phyloP scores from a whole-genome alignment of 2,329 filamentous ascomycete genomes.

The Aureobasidium melanogenum region DNA sequence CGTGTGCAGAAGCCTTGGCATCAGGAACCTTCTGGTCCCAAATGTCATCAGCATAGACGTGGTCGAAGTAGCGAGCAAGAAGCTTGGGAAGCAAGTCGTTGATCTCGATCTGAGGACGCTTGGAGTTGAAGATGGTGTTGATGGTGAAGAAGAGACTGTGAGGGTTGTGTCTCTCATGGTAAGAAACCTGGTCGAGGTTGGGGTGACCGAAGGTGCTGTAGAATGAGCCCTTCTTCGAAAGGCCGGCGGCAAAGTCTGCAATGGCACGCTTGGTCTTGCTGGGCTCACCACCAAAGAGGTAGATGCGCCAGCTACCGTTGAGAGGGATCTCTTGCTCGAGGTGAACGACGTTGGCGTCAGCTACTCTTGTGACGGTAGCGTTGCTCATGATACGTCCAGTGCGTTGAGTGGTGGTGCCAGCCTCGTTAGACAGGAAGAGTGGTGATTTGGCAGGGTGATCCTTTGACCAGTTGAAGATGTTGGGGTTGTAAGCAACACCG shows the following conservation, averaged over 20 bases:
- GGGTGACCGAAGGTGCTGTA: constrained; percentile 55
- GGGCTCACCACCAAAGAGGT: constrained; percentile 70
- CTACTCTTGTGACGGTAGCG: constrained; percentile 73
- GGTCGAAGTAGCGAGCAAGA: constrained; percentile 67
- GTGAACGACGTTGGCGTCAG: constrained; percentile 82
- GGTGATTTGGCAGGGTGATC: constrained; percentile 62
- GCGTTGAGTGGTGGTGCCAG: constrained; percentile 51
- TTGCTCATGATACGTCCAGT: constrained; percentile 70
- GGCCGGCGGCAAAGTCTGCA: constrained; percentile 56
- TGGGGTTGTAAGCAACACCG: constrained; percentile 76
- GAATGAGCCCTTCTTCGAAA: constrained; percentile 62
- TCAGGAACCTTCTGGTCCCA: constrained; percentile 62
- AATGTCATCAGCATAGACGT: constrained; percentile 80
- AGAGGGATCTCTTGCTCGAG: constrained; percentile 83
- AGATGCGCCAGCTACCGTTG: constrained; percentile 81
- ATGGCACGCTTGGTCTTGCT: constrained; percentile 54
- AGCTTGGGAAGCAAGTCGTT: constrained; percentile 58
- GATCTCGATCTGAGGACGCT: constrained; percentile 64
- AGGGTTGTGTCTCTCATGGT: constrained; percentile 77
- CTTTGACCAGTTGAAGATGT: constrained; percentile 74
- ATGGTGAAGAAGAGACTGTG: constrained; percentile 76
- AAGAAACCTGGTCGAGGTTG: constrained; percentile 55
- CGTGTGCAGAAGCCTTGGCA: constrained; percentile 66
- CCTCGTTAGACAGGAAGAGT: constrained; percentile 54
- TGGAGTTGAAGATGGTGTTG: constrained; percentile 63